Evolutionary conservation across 176 grass and related monocot genomes (phyloP).

Genomic region (Themeda triandra): DNA sequence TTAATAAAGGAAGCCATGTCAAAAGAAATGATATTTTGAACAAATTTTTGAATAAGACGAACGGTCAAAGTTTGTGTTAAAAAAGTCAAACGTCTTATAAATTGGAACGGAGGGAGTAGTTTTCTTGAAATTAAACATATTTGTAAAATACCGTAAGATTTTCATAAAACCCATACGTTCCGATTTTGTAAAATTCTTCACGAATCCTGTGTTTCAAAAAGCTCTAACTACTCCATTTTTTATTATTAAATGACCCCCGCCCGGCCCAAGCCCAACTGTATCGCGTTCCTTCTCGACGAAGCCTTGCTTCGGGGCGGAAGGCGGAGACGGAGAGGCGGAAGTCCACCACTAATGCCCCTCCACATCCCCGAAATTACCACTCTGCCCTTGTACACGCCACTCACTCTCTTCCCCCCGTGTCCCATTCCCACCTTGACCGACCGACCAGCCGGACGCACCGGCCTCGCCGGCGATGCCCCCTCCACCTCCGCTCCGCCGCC

Average conservation of each 20-base stretch:
- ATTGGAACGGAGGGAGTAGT: no score
- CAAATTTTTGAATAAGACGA: no score
- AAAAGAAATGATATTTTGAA: no score
- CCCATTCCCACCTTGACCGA: background rate
- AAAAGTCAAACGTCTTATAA: no score
- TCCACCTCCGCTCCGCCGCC: background rate
- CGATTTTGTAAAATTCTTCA: background rate
- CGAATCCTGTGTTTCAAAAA: background rate
- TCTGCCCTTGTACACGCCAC: background rate
- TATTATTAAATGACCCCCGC: background rate
- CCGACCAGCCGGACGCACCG: conserved; percentile 4
- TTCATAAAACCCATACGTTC: no score
- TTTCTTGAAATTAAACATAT: no score
- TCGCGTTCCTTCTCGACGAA: background rate
- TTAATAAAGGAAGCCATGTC: no score
- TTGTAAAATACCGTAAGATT: no score
- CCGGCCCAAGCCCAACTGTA: background rate
- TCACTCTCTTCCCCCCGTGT: background rate
- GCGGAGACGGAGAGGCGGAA: background rate
- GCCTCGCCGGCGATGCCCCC: conserved; percentile 35
- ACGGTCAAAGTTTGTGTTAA: no score
- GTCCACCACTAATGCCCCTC: background rate
- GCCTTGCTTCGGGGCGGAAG: background rate
- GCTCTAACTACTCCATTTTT: background rate
- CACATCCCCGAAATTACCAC: background rate